These are phyloP conservation scores for Eucalyptus melliodora DNA, from an alignment of 345 rosid genomes.

Conservation along the genomic window DNA sequence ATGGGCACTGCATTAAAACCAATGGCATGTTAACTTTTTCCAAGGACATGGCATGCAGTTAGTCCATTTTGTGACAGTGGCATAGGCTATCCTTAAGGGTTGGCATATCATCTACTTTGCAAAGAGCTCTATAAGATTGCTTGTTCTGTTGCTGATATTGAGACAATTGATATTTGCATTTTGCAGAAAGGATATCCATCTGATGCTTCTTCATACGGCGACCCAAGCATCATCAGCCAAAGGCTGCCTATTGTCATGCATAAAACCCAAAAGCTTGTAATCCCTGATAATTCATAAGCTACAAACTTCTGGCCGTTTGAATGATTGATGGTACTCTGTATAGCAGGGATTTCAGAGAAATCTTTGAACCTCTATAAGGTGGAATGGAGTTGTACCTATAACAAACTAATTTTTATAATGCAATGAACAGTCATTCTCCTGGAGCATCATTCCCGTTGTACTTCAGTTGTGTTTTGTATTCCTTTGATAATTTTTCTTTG, in stretches of 20 bases:
- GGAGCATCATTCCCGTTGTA: not conserved
- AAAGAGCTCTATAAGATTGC: not conserved
- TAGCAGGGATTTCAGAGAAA: not conserved
- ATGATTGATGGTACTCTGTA: not conserved
- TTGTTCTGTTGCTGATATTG: not conserved
- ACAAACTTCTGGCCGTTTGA: not conserved
- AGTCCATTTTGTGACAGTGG: not conserved
- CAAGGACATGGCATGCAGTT: not conserved
- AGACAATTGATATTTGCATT: not conserved
- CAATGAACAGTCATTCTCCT: not conserved
- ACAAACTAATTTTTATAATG: not conserved
- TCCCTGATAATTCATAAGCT: slow-evolving; percentile 22
- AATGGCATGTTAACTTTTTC: not conserved
- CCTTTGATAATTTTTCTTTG: not conserved
- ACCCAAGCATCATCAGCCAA: slow-evolving; percentile 79
- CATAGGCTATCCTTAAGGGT: not conserved
- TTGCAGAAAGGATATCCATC: slow-evolving; percentile 84
- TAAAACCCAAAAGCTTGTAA: slow-evolving; percentile 57
- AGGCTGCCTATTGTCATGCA: slow-evolving; percentile 75
- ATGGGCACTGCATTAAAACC: not conserved
- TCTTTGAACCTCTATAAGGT: not conserved
- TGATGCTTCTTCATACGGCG: slow-evolving; percentile 68
- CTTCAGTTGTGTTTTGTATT: not conserved
- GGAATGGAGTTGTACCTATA: not conserved
- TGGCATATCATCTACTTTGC: not conserved